phyloP scores from a whole-genome alignment of 352 stramenopile genomes.

The Thraustochytrium sp. region DNA sequence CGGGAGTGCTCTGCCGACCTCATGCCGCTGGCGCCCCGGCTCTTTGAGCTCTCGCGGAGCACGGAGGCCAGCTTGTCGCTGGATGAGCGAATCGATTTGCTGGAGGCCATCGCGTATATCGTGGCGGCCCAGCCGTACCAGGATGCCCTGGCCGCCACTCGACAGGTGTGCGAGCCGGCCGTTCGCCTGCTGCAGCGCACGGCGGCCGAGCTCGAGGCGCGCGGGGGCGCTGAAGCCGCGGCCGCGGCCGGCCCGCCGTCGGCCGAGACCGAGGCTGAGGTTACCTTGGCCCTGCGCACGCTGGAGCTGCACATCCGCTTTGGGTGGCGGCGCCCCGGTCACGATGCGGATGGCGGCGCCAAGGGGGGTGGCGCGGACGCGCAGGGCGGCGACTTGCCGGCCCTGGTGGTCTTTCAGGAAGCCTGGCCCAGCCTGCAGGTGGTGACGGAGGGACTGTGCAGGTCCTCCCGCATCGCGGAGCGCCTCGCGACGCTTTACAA shows the following conservation, averaged over 20 bases:
- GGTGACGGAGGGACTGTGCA: neutral
- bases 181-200: neutral
- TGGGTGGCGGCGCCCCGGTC: no score
- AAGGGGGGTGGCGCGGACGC: neutral
- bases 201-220: neutral
- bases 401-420: neutral
- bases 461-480: neutral
- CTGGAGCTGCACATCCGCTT: neutral
- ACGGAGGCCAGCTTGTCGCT: neutral
- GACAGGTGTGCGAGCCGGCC: neutral
- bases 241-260: neutral
- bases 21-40: neutral
- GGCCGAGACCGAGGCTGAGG: neutral
- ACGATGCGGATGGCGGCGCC: no score
- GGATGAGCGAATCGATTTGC: neutral
- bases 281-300: neutral
- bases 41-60: neutral
- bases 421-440: neutral
- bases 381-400: neutral
- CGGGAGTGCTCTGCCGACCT: neutral
- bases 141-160: neutral
- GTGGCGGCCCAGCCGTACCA: neutral
- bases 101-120: neutral
- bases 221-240: neutral
- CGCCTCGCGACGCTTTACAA: neutral